Evolutionary conservation across 106 monocot genomes (phyloP).

Genomic region (Dendrobium nobile): DNA sequence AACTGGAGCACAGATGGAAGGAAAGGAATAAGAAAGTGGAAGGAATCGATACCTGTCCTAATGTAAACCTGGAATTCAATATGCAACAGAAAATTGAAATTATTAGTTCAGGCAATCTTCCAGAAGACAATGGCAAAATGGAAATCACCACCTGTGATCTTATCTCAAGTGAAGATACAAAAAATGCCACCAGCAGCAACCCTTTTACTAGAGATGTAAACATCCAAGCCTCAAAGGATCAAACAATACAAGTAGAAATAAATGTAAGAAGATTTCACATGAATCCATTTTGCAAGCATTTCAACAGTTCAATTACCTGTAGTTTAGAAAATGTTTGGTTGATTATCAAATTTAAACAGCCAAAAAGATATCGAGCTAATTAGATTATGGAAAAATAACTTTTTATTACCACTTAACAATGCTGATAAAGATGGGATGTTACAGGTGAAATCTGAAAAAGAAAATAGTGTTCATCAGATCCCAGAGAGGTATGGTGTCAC

Average conservation of each 20-base stretch:
- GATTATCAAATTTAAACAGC: neutral
- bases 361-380: neutral
- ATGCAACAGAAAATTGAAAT: no score
- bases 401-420: neutral
- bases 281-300: neutral
- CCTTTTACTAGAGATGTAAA: neutral
- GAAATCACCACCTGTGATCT: neutral
- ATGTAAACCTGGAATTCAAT: no score
- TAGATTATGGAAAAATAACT: neutral
- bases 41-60: neutral
- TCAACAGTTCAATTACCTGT: neutral
- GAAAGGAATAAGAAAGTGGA: conserved; percentile 14
- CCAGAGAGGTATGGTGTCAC: neutral
- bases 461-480: conserved; percentile 6
- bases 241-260: neutral
- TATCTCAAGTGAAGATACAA: neutral
- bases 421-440: neutral
- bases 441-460: conserved; percentile 9
- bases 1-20: conserved; percentile 24
- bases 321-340: neutral
- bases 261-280: conserved; percentile 27
- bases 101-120: no score
- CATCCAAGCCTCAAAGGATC: neutral
- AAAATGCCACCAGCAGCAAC: neutral
- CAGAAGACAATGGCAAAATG: neutral